Conservation (phyloP, 805 yeast species). For the Spathaspora sp. region DNA sequence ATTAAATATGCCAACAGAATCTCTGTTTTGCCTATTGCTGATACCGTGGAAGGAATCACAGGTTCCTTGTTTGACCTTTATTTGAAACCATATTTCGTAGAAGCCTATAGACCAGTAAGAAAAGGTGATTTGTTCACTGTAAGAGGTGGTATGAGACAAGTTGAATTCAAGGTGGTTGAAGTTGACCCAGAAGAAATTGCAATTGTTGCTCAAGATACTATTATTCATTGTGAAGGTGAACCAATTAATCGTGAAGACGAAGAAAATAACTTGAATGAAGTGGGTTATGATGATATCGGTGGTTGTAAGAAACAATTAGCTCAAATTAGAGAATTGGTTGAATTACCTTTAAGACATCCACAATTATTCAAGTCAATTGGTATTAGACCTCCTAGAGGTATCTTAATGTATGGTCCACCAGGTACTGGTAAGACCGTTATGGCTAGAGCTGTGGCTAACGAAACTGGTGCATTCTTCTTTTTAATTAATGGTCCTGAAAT, state of each 20-base stretch:
- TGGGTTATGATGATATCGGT: conserved; percentile 98
- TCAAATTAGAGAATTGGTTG: conserved; percentile 97
- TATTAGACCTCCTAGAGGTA: conserved; percentile 98
- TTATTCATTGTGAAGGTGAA: conserved; percentile 98
- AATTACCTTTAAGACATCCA: conserved; percentile 96
- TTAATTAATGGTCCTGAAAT: conserved; percentile 98
- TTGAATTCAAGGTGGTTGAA: conserved; percentile 96
- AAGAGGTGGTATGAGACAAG: conserved; percentile 99
- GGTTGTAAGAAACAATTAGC: conserved; percentile 99
- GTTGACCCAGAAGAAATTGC: conserved; percentile 97
- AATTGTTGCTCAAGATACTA: conserved; percentile 96
- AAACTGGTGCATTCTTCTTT: conserved; percentile 98
- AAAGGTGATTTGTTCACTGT: conserved; percentile 95
- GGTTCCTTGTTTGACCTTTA: conserved; percentile 95
- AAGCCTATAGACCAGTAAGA: conserved; percentile 97
- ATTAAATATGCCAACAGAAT: conserved; percentile 95
- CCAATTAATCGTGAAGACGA: conserved; percentile 98
- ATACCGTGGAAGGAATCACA: conserved; percentile 95
- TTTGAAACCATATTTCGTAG: conserved; percentile 96
- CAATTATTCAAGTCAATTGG: conserved; percentile 97
- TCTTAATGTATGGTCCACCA: conserved; percentile 97
- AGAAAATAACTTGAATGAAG: conserved; percentile 93
- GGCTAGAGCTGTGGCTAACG: conserved; percentile 99
- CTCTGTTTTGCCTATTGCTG: conserved; percentile 94
- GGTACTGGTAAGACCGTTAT: conserved; percentile 99